Percentiles rank a stretch among this genome's conserved stretches.
Conservation (phyloP, 2,329 filamentous ascomycete genomes). For the Fusarium verrucosum region DNA sequence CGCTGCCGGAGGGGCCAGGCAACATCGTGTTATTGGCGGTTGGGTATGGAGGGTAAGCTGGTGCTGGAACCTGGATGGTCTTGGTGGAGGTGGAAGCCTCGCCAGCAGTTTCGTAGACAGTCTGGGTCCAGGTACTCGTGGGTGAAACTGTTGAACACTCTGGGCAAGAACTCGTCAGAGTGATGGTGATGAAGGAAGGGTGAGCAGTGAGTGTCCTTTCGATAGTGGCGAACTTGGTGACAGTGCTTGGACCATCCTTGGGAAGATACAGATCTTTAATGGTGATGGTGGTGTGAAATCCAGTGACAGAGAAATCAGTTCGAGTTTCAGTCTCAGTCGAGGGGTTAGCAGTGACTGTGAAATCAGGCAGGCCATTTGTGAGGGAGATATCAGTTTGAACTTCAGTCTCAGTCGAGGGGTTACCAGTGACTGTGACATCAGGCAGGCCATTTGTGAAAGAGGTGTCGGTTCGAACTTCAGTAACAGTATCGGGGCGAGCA, state of each 20-base stretch:
- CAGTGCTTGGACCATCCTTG: slow-evolving; percentile 33
- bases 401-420: slow-evolving; percentile 43
- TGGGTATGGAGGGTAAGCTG: slow-evolving; percentile 44
- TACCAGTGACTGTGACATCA: slow-evolving; percentile 42
- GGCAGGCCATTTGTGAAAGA: slow-evolving; percentile 35
- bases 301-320: slow-evolving; percentile 27
- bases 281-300: slow-evolving; percentile 41
- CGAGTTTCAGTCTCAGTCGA: slow-evolving; percentile 45
- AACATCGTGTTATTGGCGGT: slow-evolving; percentile 45
- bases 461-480: slow-evolving; percentile 34
- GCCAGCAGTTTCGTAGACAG: slow-evolving; percentile 47
- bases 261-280: slow-evolving; percentile 46
- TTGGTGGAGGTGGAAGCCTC: slow-evolving; percentile 44
- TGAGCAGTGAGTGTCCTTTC: slow-evolving; percentile 42
- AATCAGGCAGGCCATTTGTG: slow-evolving; percentile 33
- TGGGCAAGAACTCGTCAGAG: slow-evolving; percentile 30
- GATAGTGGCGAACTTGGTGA: slow-evolving; percentile 43
- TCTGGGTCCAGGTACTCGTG: slow-evolving; percentile 45
- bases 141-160: slow-evolving; percentile 34
- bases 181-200: slow-evolving; percentile 39
- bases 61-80: slow-evolving; percentile 45
- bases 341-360: slow-evolving; percentile 40
- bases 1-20: slow-evolving; percentile 41
- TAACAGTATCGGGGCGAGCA: slow-evolving; percentile 47
- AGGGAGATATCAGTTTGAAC: slow-evolving; percentile 40